A percentile compares a stretch with the other conserved stretches of the same genome.
Evolutionary conservation across 441 rosid genomes (phyloP).

Genomic region (Adansonia grandidieri): DNA sequence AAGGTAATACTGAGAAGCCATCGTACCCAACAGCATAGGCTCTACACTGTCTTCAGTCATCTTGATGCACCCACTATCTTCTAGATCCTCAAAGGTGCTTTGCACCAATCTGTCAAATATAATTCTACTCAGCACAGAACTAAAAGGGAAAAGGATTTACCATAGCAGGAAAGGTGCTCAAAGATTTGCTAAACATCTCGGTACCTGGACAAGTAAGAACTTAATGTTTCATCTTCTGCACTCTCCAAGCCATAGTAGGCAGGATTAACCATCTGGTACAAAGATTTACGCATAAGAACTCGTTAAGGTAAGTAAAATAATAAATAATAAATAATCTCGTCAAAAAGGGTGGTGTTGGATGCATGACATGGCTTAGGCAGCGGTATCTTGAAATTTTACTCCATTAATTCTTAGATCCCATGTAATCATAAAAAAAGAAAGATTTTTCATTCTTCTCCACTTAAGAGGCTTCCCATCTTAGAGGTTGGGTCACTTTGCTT

Average conservation of each 20-base stretch:
- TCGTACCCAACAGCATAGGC: constrained; percentile 86
- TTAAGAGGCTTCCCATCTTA: not conserved
- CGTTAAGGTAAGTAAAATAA: not conserved
- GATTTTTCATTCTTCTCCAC: constrained; percentile 6
- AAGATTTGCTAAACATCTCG: constrained; percentile 23
- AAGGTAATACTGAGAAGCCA: constrained; percentile 98
- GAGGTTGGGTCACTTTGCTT: constrained; percentile 3
- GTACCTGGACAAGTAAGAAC: constrained; percentile 90
- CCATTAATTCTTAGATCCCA: not conserved
- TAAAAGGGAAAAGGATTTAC: constrained; percentile 19
- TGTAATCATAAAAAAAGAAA: not conserved
- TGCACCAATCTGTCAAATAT: constrained; percentile 75
- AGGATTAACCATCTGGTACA: constrained; percentile 89
- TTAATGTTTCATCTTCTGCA: constrained; percentile 65
- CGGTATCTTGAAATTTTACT: not conserved
- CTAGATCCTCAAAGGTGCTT: constrained; percentile 96
- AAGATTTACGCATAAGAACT: constrained; percentile 15
- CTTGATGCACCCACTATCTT: constrained; percentile 97
- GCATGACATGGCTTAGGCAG: not conserved
- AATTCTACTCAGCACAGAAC: constrained; percentile 15
- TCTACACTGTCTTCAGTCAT: constrained; percentile 77
- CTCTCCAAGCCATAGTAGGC: constrained; percentile 94
- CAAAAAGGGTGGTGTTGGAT: not conserved
- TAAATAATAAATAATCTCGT: not conserved
- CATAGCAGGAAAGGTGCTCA: constrained; percentile 16